Evolutionary conservation across 805 yeast species (phyloP), one percentile per base, ranked within the genome.

Genomic region (Limtongozyma cylindracea): DNA sequence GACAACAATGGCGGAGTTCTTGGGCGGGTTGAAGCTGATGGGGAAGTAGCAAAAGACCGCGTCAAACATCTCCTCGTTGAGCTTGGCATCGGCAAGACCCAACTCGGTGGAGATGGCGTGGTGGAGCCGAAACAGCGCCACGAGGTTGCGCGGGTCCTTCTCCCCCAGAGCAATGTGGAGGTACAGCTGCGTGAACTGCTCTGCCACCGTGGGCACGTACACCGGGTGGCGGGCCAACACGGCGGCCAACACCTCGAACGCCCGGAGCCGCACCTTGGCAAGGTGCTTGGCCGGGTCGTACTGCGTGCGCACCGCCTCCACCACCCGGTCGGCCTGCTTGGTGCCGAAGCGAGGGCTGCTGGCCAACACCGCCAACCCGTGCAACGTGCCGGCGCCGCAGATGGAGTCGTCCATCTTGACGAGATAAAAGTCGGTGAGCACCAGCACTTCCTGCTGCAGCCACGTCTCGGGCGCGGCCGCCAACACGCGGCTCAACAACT

Each of bases 1-100:
- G 30, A 78, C 73, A 29, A 68, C 64, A 39, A 80, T 78, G 0
- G 88, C 82, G 33, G 84, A 93, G 39, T 76, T 76, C 21, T 66
- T 61, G 3, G 96, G 93, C 2, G 96, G 93, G 26, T 67, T 68
- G 46, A 91, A 88, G 2, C 94, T 73, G 19, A 88, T 82, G 8
- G 99, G 99, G 48, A 84, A 88, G 46, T 88, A 88, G 43, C 98
- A 88, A 39, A 84, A 91, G 19, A 77, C 53, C 17, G 73, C 63
- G 38, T 88, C 98, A 38, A 82, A 91, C 27, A 88, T 40, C 7
- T 74, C 77, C 30, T 71, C 70, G 16, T 58, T 36, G 3, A 24
- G 19, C 18, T 32, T 19, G 11, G 21, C 24, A 8, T 9, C 5
- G 16, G 41, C 45, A 21, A 49, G 42, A 4, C 22, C 29, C 13